Evolutionary conservation across 2,329 filamentous ascomycete species (phyloP).

Genomic region (Fusarium nisikadoi): DNA sequence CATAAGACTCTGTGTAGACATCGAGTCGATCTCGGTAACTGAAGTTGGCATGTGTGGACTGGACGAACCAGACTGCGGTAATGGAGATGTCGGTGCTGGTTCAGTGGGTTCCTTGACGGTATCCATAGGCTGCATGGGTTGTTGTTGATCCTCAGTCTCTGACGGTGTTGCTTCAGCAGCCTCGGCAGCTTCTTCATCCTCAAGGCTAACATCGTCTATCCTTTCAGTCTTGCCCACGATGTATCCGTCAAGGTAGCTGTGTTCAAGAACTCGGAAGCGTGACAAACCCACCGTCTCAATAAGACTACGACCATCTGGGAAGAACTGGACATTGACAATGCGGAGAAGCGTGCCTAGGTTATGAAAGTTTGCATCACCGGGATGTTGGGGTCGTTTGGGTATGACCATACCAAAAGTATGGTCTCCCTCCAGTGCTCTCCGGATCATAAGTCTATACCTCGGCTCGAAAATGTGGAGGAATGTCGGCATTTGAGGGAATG

Average conservation of each 20-base stretch:
- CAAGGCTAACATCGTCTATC: slow-evolving; percentile 82
- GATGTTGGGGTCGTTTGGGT: slow-evolving; percentile 64
- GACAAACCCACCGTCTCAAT: slow-evolving; percentile 81
- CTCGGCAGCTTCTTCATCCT: slow-evolving; percentile 83
- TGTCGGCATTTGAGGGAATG: slow-evolving; percentile 85
- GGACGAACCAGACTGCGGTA: slow-evolving; percentile 5
- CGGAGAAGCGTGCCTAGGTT: slow-evolving; percentile 82
- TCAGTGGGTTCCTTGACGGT: slow-evolving; percentile 6
- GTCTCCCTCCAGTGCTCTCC: slow-evolving; percentile 77
- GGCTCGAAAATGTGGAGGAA: slow-evolving; percentile 94
- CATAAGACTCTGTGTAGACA: slow-evolving; percentile 79
- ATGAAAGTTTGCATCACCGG: slow-evolving; percentile 63
- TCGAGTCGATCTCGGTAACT: slow-evolving; percentile 44
- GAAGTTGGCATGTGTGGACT: slow-evolving; percentile 15
- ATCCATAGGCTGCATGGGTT: background rate
- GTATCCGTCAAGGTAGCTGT: slow-evolving; percentile 79
- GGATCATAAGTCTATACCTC: slow-evolving; percentile 90
- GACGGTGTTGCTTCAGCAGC: slow-evolving; percentile 63
- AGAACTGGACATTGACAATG: slow-evolving; percentile 77
- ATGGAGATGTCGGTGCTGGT: background rate
- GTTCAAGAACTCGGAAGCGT: slow-evolving; percentile 77
- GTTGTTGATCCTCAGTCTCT: background rate
- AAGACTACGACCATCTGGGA: slow-evolving; percentile 83
- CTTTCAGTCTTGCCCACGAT: slow-evolving; percentile 78
- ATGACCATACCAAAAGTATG: slow-evolving; percentile 88